phyloP scores from a whole-genome alignment of 495 filamentous ascomycete species.

The Aspergillus kassunensis region DNA sequence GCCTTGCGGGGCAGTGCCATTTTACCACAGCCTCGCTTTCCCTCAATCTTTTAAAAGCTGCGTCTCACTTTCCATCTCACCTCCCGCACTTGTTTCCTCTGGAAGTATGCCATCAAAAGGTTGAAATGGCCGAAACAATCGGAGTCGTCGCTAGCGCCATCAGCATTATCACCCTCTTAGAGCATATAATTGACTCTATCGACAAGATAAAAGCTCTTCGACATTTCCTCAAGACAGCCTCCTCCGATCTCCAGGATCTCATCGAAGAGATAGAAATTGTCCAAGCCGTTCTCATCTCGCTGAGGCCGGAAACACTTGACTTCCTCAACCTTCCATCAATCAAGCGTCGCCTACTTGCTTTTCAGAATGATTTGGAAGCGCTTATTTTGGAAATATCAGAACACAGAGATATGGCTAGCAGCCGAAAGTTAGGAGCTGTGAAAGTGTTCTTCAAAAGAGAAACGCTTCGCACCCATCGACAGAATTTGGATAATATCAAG shows the following conservation, averaged over 20 bases:
- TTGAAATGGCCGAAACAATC: background rate
- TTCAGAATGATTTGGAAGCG: background rate
- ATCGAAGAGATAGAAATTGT: background rate
- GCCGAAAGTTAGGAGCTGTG: background rate
- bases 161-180: background rate
- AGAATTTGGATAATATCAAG: conserved; percentile 1
- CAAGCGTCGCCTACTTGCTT: background rate
- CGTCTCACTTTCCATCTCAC: too few species aligned
- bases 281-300: background rate
- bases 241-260: background rate
- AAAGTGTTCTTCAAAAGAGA: background rate
- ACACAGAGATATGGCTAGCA: background rate
- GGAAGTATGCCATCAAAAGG: too few species aligned
- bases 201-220: background rate
- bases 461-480: background rate
- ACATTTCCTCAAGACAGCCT: background rate
- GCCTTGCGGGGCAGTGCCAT: too few species aligned
- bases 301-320: background rate
- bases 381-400: background rate
- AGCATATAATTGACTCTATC: background rate
- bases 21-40: too few species aligned
- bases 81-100: too few species aligned
- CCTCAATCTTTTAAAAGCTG: too few species aligned
- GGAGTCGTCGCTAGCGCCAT: background rate
- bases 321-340: background rate